Conservation (phyloP, 345 rosid genomes). For the Eucalyptus polyanthemos region DNA sequence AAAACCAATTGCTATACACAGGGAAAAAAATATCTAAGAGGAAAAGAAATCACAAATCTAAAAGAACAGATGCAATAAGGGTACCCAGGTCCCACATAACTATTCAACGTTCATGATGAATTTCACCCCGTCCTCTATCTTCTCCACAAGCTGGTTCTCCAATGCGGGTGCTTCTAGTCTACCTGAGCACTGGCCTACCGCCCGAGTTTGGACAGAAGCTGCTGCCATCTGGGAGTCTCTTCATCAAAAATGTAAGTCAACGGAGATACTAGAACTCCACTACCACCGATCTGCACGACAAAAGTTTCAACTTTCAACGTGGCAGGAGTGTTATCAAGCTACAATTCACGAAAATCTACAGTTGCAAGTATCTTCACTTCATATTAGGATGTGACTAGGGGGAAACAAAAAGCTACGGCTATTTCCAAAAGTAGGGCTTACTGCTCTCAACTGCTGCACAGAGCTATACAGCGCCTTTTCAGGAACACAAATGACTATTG, state of each 20-base stretch:
- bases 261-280: conserved; percentile 85
- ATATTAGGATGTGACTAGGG: neutral
- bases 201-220: conserved; percentile 55
- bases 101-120: neutral
- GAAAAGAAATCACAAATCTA: neutral
- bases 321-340: neutral
- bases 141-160: neutral
- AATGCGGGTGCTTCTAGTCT: neutral
- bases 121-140: neutral
- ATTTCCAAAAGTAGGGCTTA: conserved; percentile 11
- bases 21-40: neutral
- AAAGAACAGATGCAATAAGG: neutral
- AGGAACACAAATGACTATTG: conserved; percentile 81
- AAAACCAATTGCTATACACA: neutral
- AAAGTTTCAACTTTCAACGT: neutral
- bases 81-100: neutral
- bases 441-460: conserved; percentile 83
- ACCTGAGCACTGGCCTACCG: neutral
- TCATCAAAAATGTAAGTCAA: conserved; percentile 93
- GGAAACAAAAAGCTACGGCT: neutral
- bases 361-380: neutral
- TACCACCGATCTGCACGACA: conserved; percentile 71
- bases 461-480: conserved; percentile 68
- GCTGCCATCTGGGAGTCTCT: conserved; percentile 90
- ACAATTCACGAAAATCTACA: neutral